Conservation (phyloP, 441 rosid genomes). For the Gossypium gossypioides region DNA sequence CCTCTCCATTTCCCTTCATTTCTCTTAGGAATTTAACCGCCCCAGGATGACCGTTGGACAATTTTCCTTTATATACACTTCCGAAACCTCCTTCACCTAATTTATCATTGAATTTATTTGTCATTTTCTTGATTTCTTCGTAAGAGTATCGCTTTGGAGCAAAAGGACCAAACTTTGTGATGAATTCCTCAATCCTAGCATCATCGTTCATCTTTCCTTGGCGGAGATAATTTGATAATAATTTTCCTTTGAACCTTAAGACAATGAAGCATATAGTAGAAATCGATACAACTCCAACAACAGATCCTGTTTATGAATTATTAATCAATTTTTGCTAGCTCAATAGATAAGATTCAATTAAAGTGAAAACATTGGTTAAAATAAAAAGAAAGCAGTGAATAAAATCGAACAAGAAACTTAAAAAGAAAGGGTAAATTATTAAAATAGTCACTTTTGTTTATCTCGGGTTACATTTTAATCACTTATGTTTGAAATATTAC, state of each 20-base stretch:
- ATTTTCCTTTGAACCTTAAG: neutral
- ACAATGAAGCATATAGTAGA: neutral
- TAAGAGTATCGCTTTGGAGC: neutral
- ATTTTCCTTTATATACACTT: constrained; percentile 28
- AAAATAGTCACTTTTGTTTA: too few relatives aligned
- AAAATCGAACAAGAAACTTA: too few relatives aligned
- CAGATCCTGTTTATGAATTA: neutral
- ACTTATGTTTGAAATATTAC: too few relatives aligned
- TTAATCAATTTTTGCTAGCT: too few relatives aligned
- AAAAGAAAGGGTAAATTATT: too few relatives aligned
- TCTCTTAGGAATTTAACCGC: constrained; percentile 27
- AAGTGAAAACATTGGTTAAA: neutral
- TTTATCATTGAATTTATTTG: constrained; percentile 21
- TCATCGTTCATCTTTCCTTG: neutral
- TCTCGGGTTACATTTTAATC: too few relatives aligned
- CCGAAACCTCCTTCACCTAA: constrained; percentile 40
- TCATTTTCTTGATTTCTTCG: constrained; percentile 23
- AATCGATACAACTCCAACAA: neutral
- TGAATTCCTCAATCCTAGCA: neutral
- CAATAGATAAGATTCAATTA: too few relatives aligned
- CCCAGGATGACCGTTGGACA: constrained; percentile 23
- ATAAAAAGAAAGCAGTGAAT: neutral
- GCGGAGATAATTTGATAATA: neutral
- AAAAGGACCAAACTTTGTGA: neutral
- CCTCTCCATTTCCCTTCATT: constrained; percentile 23